A percentile compares a stretch with the other conserved stretches of the same genome.
Conservation (phyloP, 108 stramenopile species). For the Aurantiochytrium sp. region DNA sequence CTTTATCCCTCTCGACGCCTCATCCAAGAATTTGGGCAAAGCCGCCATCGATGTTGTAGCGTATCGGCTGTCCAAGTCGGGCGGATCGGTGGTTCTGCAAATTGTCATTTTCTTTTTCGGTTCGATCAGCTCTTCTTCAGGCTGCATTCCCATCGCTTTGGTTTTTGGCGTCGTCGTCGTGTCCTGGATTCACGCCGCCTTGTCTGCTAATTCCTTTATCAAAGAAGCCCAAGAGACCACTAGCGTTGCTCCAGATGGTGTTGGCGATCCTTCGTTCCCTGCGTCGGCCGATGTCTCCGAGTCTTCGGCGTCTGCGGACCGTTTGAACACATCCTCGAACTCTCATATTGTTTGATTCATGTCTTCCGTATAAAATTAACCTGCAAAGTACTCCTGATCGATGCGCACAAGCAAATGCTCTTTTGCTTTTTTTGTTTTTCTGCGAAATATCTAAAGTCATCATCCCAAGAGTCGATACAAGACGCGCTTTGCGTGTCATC, state of each 20-base stretch:
- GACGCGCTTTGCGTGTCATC: too few relatives aligned
- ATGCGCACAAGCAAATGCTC: too few relatives aligned
- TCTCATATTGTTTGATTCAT: background rate
- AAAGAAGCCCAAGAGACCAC: background rate
- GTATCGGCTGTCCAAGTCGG: constrained; percentile 89
- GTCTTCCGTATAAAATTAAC: background rate
- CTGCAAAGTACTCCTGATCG: background rate
- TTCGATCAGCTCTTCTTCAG: constrained; percentile 42
- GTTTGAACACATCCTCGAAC: too few relatives aligned
- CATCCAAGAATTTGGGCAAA: constrained; percentile 96
- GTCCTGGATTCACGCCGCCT: background rate
- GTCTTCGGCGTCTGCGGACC: too few relatives aligned
- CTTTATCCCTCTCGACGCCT: constrained; percentile 93
- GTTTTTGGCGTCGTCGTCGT: background rate
- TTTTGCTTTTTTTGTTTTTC: too few relatives aligned
- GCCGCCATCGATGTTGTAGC: constrained; percentile 97
- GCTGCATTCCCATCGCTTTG: background rate
- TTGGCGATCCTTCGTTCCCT: too few relatives aligned
- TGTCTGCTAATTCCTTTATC: background rate
- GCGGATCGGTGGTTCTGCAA: constrained; percentile 90
- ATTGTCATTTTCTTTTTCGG: constrained; percentile 77
- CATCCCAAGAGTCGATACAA: too few relatives aligned
- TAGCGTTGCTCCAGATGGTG: background rate
- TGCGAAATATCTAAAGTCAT: too few relatives aligned
- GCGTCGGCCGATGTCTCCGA: too few relatives aligned